Conservation (phyloP, 805 yeast species). For the Spathaspora hagerdaliae region DNA sequence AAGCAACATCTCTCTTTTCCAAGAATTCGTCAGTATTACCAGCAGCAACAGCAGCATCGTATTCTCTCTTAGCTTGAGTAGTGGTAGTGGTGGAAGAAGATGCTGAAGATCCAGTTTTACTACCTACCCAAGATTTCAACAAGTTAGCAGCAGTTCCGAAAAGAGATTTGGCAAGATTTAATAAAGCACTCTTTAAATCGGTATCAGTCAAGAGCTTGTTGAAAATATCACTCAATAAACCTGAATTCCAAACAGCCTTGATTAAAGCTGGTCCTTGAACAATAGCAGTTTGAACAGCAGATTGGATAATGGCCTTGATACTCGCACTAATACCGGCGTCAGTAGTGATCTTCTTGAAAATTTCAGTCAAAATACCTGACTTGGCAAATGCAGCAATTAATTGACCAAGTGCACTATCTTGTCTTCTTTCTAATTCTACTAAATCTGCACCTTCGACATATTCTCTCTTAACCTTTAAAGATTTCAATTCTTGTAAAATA, state of each 20-base stretch:
- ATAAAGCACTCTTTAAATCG: slow-evolving; percentile 29
- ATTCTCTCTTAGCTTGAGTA: slow-evolving; percentile 1
- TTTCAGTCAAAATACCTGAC: slow-evolving; percentile 37
- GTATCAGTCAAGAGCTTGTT: slow-evolving; percentile 26
- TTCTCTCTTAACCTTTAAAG: slow-evolving; percentile 33
- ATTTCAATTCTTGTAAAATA: slow-evolving; percentile 28
- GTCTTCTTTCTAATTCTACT: slow-evolving; percentile 27
- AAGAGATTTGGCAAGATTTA: slow-evolving; percentile 29
- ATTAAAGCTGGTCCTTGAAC: slow-evolving; percentile 39
- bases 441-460: slow-evolving; percentile 18
- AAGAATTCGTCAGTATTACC: slow-evolving; percentile 24
- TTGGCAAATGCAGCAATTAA: slow-evolving; percentile 32
- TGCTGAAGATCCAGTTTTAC: neutral
- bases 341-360: slow-evolving; percentile 31
- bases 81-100: slow-evolving; percentile 15
- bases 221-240: slow-evolving; percentile 32
- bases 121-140: slow-evolving; percentile 9
- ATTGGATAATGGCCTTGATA: slow-evolving; percentile 23
- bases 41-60: slow-evolving; percentile 8
- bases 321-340: slow-evolving; percentile 24
- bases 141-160: slow-evolving; percentile 30
- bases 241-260: slow-evolving; percentile 38
- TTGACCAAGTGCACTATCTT: slow-evolving; percentile 30
- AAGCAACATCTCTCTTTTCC: slow-evolving; percentile 33
- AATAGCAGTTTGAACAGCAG: slow-evolving; percentile 29